Conservation (phyloP, 352 stramenopile genomes). For the Globisporangium barbulae region DNA sequence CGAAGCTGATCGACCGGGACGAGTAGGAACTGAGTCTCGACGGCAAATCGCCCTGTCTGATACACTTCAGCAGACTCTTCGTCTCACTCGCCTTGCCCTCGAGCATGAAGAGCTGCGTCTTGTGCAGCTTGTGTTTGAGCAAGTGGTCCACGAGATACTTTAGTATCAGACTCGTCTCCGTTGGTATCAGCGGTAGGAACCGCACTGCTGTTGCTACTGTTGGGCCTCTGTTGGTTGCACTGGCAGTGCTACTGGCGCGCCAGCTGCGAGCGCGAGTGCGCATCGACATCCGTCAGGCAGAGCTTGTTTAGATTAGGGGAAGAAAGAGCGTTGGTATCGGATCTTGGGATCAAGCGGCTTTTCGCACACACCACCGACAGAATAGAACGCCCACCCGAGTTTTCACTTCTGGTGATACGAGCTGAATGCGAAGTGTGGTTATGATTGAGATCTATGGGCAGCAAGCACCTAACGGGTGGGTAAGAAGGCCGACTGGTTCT, state of each 20-base stretch:
- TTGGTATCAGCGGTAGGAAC: slow-evolving; percentile 20
- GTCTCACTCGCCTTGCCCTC: slow-evolving; percentile 22
- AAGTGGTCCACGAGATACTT: slow-evolving; percentile 31
- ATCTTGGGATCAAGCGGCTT: neutral
- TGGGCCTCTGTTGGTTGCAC: neutral
- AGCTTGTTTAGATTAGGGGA: too few relatives aligned
- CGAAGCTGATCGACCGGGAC: slow-evolving; percentile 24
- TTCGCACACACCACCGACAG: neutral
- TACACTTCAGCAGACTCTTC: slow-evolving; percentile 17
- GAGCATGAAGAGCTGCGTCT: slow-evolving; percentile 30
- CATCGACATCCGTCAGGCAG: neutral
- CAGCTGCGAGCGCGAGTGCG: slow-evolving; percentile 2
- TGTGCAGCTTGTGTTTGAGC: slow-evolving; percentile 35
- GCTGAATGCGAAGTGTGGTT: too few relatives aligned
- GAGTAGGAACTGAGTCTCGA: slow-evolving; percentile 26
- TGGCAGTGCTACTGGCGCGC: neutral
- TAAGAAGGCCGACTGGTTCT: neutral
- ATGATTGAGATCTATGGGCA: neutral
- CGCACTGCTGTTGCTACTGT: neutral
- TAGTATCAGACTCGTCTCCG: slow-evolving; percentile 24
- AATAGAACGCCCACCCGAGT: neutral
- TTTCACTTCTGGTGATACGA: too few relatives aligned
- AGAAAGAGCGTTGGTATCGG: neutral
- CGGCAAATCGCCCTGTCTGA: slow-evolving; percentile 23
- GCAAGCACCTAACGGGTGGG: neutral